These are phyloP conservation scores for Linum usitatissimum DNA, from an alignment of 345 rosid genomes.

Conservation along the genomic window DNA sequence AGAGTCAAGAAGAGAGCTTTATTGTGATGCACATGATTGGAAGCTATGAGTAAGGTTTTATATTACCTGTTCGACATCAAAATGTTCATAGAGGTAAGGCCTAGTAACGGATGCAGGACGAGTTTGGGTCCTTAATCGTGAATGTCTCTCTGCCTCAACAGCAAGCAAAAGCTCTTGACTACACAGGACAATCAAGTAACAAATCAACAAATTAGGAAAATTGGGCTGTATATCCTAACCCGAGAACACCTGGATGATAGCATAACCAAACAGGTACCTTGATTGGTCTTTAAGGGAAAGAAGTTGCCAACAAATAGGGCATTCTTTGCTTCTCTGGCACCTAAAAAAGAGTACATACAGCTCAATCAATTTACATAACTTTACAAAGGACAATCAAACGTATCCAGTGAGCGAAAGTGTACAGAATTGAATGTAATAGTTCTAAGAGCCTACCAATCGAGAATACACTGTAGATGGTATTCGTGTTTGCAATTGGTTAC, in stretches of 20 bases:
- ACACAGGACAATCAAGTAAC: constrained; percentile 3
- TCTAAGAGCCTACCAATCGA: constrained; percentile 52
- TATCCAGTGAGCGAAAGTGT: not conserved
- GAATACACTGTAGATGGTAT: constrained; percentile 90
- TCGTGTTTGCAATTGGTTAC: constrained; percentile 87
- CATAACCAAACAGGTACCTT: constrained; percentile 29
- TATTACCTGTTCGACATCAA: constrained; percentile 43
- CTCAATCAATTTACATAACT: not conserved
- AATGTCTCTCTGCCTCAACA: constrained; percentile 45
- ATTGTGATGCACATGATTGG: not conserved
- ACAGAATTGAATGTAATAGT: not conserved
- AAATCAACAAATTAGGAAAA: constrained; percentile 9
- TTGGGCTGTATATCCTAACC: not conserved
- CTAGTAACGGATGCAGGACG: constrained; percentile 19
- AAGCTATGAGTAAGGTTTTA: not conserved
- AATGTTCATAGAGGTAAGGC: constrained; percentile 26
- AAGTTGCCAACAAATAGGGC: constrained; percentile 85
- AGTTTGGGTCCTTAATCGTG: constrained; percentile 34
- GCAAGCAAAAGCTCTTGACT: constrained; percentile 85
- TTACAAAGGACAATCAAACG: not conserved
- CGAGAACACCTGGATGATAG: constrained; percentile 4
- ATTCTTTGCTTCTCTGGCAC: constrained; percentile 94
- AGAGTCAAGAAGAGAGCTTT: not conserved
- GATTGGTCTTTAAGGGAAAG: constrained; percentile 57
- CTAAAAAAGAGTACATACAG: constrained; percentile 26